Conservation (phyloP, 352 stramenopile genomes). For the Hyaloperonospora brassicae region DNA sequence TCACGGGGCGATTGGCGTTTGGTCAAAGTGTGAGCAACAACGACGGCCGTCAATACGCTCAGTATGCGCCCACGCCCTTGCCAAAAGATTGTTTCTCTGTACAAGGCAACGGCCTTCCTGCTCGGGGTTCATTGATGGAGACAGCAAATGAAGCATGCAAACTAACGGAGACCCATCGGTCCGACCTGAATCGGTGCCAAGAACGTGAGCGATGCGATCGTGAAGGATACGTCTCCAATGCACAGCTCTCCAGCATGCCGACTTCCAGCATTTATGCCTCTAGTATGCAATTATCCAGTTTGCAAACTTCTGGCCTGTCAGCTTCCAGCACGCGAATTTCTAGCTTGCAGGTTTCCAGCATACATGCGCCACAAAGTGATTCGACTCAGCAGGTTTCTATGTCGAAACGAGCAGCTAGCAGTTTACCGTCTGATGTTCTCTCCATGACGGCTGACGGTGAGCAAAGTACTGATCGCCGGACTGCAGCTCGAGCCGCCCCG, state of each 20-base stretch:
- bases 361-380: constrained; percentile 20
- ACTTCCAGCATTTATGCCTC: constrained; percentile 15
- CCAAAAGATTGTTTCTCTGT: constrained; percentile 4
- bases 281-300: constrained; percentile 16
- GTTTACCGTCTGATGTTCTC: constrained; percentile 16
- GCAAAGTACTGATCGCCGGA: constrained; percentile 6
- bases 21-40: constrained; percentile 6
- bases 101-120: constrained; percentile 6
- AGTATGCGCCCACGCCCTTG: constrained; percentile 12
- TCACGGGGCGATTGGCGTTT: constrained; percentile 8
- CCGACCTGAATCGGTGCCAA: constrained; percentile 12
- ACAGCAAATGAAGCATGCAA: constrained; percentile 12
- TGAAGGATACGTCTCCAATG: constrained; percentile 8
- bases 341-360: constrained; percentile 1
- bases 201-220: constrained; percentile 6
- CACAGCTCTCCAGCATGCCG: constrained; percentile 18
- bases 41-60: constrained; percentile 9
- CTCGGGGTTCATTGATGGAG: constrained; percentile 10
- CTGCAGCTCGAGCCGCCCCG: constrained; percentile 5
- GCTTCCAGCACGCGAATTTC: background rate
- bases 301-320: constrained; percentile 1
- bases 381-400: constrained; percentile 5
- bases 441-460: constrained; percentile 13
- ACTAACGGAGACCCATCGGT: constrained; percentile 8
- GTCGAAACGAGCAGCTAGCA: constrained; percentile 53